Evolutionary conservation across 1,284 basidiomycete genomes (phyloP).

Genomic region (Cutaneotrichosporon sp.): DNA sequence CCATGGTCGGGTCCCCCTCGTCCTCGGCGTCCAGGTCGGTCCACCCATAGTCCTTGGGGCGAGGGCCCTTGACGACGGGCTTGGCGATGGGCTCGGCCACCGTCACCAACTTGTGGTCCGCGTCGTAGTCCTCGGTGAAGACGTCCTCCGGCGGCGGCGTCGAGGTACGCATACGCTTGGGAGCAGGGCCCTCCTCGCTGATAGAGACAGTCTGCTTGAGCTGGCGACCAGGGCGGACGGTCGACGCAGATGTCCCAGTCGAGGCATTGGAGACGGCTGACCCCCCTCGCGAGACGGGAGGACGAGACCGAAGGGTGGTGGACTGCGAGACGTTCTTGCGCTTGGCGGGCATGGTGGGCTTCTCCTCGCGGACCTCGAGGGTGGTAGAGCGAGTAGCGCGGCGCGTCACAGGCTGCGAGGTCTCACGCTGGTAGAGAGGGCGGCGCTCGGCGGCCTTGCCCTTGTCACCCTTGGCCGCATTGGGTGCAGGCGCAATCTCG

Average conservation of each 20-base stretch:
- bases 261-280: conserved; percentile 17
- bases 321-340: conserved; percentile 30
- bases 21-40: conserved; percentile 92
- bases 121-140: conserved; percentile 38
- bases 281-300: conserved; percentile 9
- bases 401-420: conserved; percentile 14
- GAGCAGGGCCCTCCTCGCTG: conserved; percentile 32
- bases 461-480: conserved; percentile 22
- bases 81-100: conserved; percentile 8
- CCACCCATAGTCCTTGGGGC: conserved; percentile 61
- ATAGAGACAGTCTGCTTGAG: conserved; percentile 26
- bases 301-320: conserved; percentile 14
- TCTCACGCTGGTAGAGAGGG: conserved; percentile 28
- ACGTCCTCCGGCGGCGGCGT: conserved; percentile 39
- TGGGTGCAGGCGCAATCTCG: conserved; percentile 44
- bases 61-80: conserved; percentile 3
- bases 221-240: conserved; percentile 11
- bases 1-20: conserved; percentile 93
- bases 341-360: conserved; percentile 31
- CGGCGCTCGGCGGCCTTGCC: conserved; percentile 30
- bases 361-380: conserved; percentile 19
- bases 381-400: conserved; percentile 13
- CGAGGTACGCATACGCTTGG: conserved; percentile 44
- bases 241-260: conserved; percentile 16
- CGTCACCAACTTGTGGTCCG: conserved; percentile 37